Base-by-base conservation (phyloP, 139 green algal genomes). In the Volvox reticuliferus region DNA sequence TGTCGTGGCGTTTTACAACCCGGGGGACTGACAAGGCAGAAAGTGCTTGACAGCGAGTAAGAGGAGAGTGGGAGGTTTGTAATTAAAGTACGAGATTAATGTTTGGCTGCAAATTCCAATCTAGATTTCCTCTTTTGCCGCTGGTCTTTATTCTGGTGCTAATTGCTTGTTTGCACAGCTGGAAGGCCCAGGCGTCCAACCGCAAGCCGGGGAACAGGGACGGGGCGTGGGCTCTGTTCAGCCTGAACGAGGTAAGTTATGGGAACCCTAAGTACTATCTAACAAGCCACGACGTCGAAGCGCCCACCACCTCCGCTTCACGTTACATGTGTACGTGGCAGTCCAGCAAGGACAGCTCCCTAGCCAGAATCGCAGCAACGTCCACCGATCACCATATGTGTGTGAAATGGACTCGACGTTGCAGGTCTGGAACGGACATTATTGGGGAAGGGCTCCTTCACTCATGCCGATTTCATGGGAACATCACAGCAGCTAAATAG, bases 391-490 rank as follows among this genome's bases (percentile, higher is more conserved):
- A 3, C 67, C 22, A 12, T 12, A 26, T 32, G 24, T 6, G 67
- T 75, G 22, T 28, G 22, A 26, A 75, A 75, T 62, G 0, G 50
- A 19, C 61, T 14, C 35, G 6, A 61, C 75, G 9, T 87, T 35
- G 55, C 83, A 80, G 83, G 83, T 14, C n/a, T 73, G 1, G 69
- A 89, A 9, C 26, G 85, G 16, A 89, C 80, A 35, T 75, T 71
- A 0, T 82, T 75, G 17, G 18, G 69, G 24, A 75, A 82, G 69
- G 85, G 69, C 44, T 81, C 83, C 1, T 71, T 73, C 12, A 33
- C 83, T 2, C 63, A 79, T 61, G 73, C 83, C 20, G 65, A 65
- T 20, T 14, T 16, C 14, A 68, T 81, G 61, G 67, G 36, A 5
- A 88, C 36, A 36, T 33, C 61, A 18, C 65, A 79, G 35, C 65